phyloP scores from a whole-genome alignment of 108 stramenopile genomes.

The Aurantiochytrium sp. region DNA sequence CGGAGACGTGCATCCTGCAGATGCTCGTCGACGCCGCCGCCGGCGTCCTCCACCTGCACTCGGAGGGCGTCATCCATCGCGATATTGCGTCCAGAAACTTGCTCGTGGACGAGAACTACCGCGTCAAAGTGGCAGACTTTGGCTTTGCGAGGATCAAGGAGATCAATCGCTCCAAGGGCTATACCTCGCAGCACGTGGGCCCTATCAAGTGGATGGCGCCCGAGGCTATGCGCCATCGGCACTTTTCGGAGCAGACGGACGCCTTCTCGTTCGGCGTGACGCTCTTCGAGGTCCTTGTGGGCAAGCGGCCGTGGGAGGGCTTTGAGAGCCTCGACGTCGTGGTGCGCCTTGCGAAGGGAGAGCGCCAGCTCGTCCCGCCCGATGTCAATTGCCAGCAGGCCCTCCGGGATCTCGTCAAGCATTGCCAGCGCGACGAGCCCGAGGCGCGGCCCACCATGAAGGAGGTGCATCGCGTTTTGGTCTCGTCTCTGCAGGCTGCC shows the following conservation, averaged over 20 bases:
- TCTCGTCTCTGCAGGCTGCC: not conserved
- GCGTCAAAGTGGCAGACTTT: slow-evolving; percentile 44
- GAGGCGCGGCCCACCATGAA: not conserved
- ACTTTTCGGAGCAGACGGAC: not conserved
- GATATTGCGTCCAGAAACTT: slow-evolving; percentile 48
- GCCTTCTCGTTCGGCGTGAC: slow-evolving; percentile 44
- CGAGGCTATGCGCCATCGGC: slow-evolving; percentile 31
- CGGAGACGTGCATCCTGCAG: slow-evolving; percentile 21
- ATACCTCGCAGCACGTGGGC: slow-evolving; percentile 36
- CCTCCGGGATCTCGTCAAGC: not conserved
- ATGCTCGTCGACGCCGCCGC: slow-evolving; percentile 35
- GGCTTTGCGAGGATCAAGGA: slow-evolving; percentile 47
- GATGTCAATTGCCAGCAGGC: not conserved
- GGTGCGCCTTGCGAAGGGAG: slow-evolving; percentile 29
- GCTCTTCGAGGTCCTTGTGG: slow-evolving; percentile 38
- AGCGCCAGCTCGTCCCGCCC: slow-evolving; percentile 33
- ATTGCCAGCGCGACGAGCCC: not conserved
- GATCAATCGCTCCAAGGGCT: slow-evolving; percentile 23
- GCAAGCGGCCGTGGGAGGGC: slow-evolving; percentile 42
- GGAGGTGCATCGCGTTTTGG: not conserved
- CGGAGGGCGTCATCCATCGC: slow-evolving; percentile 45
- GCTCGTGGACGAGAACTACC: slow-evolving; percentile 35
- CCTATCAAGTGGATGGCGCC: slow-evolving; percentile 48
- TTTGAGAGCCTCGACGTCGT: slow-evolving; percentile 35
- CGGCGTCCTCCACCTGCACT: slow-evolving; percentile 33